Conservation (phyloP, 768 basidiomycete species). For the Lyophyllum atratum region DNA sequence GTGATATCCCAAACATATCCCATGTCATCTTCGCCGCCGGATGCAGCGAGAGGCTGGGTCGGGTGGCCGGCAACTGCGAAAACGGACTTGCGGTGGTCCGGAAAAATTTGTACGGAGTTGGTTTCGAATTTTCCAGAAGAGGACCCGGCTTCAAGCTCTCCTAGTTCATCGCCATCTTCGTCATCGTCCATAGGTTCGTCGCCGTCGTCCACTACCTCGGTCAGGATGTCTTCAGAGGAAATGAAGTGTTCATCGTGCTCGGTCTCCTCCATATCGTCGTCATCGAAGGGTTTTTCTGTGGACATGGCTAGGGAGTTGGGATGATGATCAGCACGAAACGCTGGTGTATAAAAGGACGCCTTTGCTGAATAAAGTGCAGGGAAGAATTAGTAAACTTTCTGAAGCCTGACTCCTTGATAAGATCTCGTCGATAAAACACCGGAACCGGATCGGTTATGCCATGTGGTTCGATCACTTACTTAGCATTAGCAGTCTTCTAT, state of each 20-base stretch:
- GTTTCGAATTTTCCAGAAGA: slow-evolving; percentile 45
- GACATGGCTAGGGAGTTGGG: slow-evolving; percentile 25
- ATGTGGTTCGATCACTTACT: not conserved
- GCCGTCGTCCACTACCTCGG: slow-evolving; percentile 65
- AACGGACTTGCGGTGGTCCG: slow-evolving; percentile 72
- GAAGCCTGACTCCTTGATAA: slow-evolving; percentile 9
- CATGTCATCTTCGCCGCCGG: slow-evolving; percentile 94
- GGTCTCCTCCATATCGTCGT: slow-evolving; percentile 34
- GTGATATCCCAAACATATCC: slow-evolving; percentile 93
- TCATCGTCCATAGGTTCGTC: slow-evolving; percentile 76
- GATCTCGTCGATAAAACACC: slow-evolving; percentile 19
- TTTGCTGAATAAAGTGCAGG: slow-evolving; percentile 23
- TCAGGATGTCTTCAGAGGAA: slow-evolving; percentile 62
- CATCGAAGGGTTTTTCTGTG: slow-evolving; percentile 27
- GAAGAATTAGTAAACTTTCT: slow-evolving; percentile 12
- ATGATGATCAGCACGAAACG: not conserved
- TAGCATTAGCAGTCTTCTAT: not conserved
- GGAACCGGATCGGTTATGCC: slow-evolving; percentile 13
- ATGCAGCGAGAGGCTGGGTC: slow-evolving; percentile 76
- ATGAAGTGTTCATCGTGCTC: slow-evolving; percentile 63
- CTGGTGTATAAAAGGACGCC: not conserved
- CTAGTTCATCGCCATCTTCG: slow-evolving; percentile 52
- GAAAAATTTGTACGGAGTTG: slow-evolving; percentile 72
- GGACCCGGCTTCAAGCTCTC: slow-evolving; percentile 42
- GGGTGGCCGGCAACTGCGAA: slow-evolving; percentile 88